Evolutionary conservation across 192 early-diverging fungal species (phyloP).

Genomic region (Helicostylum pulchrum): DNA sequence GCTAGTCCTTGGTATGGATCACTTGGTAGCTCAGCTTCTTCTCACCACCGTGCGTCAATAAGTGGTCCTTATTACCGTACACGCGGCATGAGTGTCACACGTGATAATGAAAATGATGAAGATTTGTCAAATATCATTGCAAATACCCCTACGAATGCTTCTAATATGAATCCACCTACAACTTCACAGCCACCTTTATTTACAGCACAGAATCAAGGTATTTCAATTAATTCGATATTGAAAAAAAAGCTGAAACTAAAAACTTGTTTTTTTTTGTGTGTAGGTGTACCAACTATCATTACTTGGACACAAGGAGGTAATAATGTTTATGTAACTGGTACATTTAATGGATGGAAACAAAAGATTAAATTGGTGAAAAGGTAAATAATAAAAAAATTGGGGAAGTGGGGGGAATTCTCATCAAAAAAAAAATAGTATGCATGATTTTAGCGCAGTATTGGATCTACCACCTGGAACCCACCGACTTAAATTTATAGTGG

Average conservation of each 20-base stretch:
- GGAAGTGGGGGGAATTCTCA: background rate
- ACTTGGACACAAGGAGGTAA: constrained; percentile 82
- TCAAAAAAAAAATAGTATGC: constrained; percentile 43
- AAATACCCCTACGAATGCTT: background rate
- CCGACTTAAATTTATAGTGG: constrained; percentile 96
- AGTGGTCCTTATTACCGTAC: constrained; percentile 37
- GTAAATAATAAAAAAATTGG: constrained; percentile 28
- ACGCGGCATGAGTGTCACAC: constrained; percentile 27
- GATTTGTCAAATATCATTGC: background rate
- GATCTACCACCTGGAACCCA: constrained; percentile 93
- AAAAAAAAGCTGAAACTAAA: too few species aligned
- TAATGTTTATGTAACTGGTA: constrained; percentile 90
- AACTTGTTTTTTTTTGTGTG: background rate
- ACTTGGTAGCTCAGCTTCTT: constrained; percentile 18
- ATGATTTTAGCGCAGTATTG: constrained; percentile 78
- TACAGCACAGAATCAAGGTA: background rate
- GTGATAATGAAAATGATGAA: constrained; percentile 29
- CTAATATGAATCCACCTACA: background rate
- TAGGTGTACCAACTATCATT: constrained; percentile 82
- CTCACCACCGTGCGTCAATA: constrained; percentile 31
- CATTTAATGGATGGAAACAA: constrained; percentile 96
- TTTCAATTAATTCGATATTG: background rate
- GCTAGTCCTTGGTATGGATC: constrained; percentile 26
- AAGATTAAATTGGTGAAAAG: constrained; percentile 78
- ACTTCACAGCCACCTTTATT: background rate